These are phyloP conservation scores for Lachnellula suecica DNA, from an alignment of 2,329 filamentous ascomycete species.

Conservation along the genomic window DNA sequence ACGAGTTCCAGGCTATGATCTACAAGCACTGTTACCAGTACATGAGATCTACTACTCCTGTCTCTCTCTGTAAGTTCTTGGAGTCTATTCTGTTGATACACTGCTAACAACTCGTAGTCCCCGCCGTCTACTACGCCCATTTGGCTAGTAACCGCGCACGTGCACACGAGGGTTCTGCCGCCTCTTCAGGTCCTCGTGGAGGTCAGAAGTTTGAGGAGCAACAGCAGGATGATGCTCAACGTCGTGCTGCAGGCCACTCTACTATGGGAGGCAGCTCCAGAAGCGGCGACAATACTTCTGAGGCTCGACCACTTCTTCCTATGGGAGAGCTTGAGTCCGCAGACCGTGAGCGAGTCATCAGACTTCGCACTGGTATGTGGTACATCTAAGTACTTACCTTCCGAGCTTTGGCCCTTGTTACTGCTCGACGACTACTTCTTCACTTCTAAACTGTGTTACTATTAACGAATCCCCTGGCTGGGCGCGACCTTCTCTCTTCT, in stretches of 20 bases:
- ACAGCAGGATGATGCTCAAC: constrained; percentile 18
- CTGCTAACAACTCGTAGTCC: constrained; percentile 45
- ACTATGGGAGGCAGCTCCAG: constrained; percentile 18
- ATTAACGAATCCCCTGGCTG: constrained; percentile 14
- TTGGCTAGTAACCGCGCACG: constrained; percentile 79
- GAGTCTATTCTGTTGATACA: constrained; percentile 40
- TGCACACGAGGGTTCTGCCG: constrained; percentile 61
- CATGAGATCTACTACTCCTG: constrained; percentile 85
- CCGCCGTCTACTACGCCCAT: constrained; percentile 95
- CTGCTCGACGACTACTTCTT: constrained; percentile 13
- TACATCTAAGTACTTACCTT: constrained; percentile 28
- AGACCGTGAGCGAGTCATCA: constrained; percentile 4
- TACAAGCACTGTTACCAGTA: constrained; percentile 97
- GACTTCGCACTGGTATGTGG: constrained; percentile 33
- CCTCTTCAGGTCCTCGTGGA: constrained; percentile 43
- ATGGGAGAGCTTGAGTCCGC: constrained; percentile 20
- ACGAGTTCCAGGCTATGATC: constrained; percentile 80
- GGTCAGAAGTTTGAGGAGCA: constrained; percentile 41
- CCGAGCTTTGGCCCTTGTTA: constrained; percentile 17
- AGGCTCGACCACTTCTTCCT: constrained; percentile 28
- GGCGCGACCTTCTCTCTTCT: constrained; percentile 5
- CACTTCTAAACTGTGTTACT: constrained; percentile 22
- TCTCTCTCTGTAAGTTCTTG: constrained; percentile 54
- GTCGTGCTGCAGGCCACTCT: constrained; percentile 6
- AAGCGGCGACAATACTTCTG: constrained; percentile 15